These are phyloP conservation scores for Solanum ahanhuiri DNA, from an alignment of 257 asterid species.

Conservation along the genomic window DNA sequence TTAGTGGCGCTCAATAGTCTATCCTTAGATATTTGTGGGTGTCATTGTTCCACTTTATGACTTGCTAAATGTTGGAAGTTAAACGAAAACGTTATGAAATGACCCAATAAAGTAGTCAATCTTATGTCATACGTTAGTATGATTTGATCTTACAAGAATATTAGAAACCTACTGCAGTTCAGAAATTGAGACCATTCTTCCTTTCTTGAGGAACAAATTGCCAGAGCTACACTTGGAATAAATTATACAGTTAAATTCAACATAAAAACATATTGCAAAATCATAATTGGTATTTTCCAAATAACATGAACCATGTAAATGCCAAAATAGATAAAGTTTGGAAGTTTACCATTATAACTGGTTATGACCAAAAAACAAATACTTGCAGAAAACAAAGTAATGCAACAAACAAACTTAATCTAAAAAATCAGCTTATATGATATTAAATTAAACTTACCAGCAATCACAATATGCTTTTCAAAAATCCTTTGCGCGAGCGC, in stretches of 20 bases:
- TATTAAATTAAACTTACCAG: neutral
- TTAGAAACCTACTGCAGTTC: neutral
- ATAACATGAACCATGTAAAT: neutral
- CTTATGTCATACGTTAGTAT: neutral
- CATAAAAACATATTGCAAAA: neutral
- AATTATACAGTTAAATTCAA: neutral
- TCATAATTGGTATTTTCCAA: neutral
- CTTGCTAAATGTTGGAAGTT: neutral
- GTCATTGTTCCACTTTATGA: neutral
- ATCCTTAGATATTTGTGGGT: neutral
- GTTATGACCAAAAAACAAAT: neutral
- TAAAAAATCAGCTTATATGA: neutral
- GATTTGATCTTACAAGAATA: neutral
- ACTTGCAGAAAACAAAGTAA: neutral
- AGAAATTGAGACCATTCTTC: neutral
- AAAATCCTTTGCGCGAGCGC: neutral
- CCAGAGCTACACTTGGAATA: neutral
- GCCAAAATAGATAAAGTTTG: neutral
- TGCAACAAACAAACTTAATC: neutral
- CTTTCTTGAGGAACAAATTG: neutral
- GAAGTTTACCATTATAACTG: neutral
- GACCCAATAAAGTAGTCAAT: neutral
- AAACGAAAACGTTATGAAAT: neutral
- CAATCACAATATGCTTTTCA: neutral
- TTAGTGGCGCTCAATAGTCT: too few species aligned